A percentile compares a stretch with the other conserved stretches of the same genome.
Conservation (phyloP, 106 monocot genomes). For the Phalaenopsis equestris region DNA sequence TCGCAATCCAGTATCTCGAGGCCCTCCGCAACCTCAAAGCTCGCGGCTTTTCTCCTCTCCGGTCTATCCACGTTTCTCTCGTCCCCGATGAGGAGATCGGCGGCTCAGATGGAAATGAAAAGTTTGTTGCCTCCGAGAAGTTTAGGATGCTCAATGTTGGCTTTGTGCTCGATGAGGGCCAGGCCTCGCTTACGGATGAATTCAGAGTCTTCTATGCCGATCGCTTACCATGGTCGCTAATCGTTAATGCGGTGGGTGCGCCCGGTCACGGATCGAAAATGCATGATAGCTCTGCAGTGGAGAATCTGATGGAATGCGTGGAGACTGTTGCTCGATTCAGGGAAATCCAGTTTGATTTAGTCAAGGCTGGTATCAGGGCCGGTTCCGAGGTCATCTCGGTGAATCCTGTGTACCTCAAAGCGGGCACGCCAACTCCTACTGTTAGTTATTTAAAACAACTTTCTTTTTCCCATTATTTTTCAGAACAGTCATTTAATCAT, state of each 20-base stretch:
- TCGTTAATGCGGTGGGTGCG: slow-evolving; percentile 53
- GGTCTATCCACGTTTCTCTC: slow-evolving; percentile 69
- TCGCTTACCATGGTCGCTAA: slow-evolving; percentile 55
- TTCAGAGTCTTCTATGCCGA: slow-evolving; percentile 91
- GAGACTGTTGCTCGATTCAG: slow-evolving; percentile 53
- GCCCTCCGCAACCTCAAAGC: slow-evolving; percentile 51
- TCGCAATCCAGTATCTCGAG: slow-evolving; percentile 82
- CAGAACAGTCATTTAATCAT: background rate
- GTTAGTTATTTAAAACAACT: slow-evolving; percentile 25
- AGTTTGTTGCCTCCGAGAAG: slow-evolving; percentile 51
- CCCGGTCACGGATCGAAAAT: slow-evolving; percentile 79
- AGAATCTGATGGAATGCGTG: slow-evolving; percentile 74
- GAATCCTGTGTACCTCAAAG: slow-evolving; percentile 73
- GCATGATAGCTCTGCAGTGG: slow-evolving; percentile 61
- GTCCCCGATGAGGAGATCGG: slow-evolving; percentile 97
- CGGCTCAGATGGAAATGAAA: slow-evolving; percentile 47
- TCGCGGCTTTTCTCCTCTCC: slow-evolving; percentile 45
- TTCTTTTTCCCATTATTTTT: background rate
- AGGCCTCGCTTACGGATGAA: slow-evolving; percentile 80
- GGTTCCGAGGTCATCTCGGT: slow-evolving; percentile 73
- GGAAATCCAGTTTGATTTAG: slow-evolving; percentile 67
- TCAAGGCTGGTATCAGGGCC: slow-evolving; percentile 53
- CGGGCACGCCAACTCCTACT: slow-evolving; percentile 51
- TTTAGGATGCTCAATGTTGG: slow-evolving; percentile 68
- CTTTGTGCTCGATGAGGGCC: slow-evolving; percentile 83